phyloP scores from a whole-genome alignment of 2,329 filamentous ascomycete genomes.

The Lomentospora prolificans region DNA sequence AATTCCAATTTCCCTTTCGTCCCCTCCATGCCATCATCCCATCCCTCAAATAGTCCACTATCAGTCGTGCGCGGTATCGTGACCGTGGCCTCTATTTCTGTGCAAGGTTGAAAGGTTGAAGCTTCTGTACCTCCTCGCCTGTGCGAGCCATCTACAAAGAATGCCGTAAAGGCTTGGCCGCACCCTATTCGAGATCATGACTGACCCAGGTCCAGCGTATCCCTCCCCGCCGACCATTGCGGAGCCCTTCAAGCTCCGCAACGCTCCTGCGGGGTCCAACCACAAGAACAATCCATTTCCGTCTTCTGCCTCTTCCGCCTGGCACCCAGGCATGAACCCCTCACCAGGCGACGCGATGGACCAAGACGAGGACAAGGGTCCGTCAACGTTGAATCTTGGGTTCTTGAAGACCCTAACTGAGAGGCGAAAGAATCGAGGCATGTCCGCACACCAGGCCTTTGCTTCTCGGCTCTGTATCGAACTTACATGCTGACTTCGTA shows the following conservation, averaged over 20 bases:
- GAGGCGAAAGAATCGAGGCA: constrained; percentile 71
- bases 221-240: background rate
- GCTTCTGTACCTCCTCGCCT: background rate
- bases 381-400: constrained; percentile 40
- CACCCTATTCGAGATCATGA: constrained; percentile 3
- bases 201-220: constrained; percentile 1
- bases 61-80: background rate
- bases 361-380: constrained; percentile 26
- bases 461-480: too few relatives aligned
- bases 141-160: background rate
- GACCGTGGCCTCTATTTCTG: background rate
- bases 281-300: constrained; percentile 21
- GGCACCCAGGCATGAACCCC: constrained; percentile 17
- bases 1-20: constrained; percentile 2
- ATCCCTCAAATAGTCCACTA: background rate
- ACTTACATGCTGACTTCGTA: constrained; percentile 5
- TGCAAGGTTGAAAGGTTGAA: background rate
- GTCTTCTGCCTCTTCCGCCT: constrained; percentile 36
- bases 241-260: background rate
- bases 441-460: background rate
- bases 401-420: constrained; percentile 61
- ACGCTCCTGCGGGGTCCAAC: background rate
- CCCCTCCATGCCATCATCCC: background rate
- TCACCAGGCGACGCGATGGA: constrained; percentile 14
- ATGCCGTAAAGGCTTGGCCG: background rate